Evolutionary conservation across 139 green algal species (phyloP).

Genomic region (Micractinium conductrix): DNA sequence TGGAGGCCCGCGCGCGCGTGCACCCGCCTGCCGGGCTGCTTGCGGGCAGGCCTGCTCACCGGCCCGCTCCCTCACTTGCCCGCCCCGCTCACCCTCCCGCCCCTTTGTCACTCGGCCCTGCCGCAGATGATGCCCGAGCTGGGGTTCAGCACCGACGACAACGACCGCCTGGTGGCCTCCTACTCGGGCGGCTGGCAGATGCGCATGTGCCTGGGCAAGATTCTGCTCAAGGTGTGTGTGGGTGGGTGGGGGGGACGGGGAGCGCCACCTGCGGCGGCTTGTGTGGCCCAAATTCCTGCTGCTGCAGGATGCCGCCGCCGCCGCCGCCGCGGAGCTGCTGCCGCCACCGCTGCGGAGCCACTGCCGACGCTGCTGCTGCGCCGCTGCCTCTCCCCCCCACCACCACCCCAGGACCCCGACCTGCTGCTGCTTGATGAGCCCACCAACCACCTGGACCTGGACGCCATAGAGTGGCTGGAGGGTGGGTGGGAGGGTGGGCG

Average conservation of each 20-base stretch:
- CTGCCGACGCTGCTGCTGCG: no score
- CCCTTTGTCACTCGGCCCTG: no score
- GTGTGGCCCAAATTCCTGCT: no score
- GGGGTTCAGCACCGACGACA: slow-evolving; percentile 93
- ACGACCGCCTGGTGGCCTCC: slow-evolving; percentile 76
- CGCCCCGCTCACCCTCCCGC: background rate
- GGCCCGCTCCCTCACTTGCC: no score
- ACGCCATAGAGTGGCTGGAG: slow-evolving; percentile 98
- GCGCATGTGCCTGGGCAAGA: slow-evolving; percentile 99
- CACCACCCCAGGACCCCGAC: slow-evolving; percentile 80
- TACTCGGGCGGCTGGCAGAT: slow-evolving; percentile 99
- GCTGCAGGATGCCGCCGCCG: no score
- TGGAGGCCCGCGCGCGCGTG: no score
- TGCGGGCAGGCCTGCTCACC: no score
- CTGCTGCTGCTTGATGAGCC: slow-evolving; percentile 97
- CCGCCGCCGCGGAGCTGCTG: background rate
- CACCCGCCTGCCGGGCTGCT: no score
- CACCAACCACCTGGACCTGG: slow-evolving; percentile 99
- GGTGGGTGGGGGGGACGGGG: background rate
- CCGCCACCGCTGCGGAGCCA: no score
- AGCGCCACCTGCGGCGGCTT: no score
- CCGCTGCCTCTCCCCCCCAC: background rate
- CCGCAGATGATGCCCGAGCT: slow-evolving; percentile 97
- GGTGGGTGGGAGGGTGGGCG: slow-evolving; percentile 27
- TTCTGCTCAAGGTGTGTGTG: slow-evolving; percentile 85